Base-by-base conservation (phyloP, 352 stramenopile genomes). In the Globisporangium canariense region DNA sequence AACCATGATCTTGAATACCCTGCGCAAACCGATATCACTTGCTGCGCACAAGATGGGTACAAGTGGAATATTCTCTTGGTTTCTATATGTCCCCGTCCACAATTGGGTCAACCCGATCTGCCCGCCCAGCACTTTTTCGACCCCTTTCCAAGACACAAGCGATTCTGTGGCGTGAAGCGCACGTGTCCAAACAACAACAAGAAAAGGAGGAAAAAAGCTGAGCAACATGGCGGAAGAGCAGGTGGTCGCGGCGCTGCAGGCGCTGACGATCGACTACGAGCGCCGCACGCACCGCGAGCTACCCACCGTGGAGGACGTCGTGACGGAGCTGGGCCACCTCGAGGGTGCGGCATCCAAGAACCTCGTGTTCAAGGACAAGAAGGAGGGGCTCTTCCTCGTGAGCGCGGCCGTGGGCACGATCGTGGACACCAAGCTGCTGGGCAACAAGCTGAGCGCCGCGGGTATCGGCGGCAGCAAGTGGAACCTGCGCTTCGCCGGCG, bases 291-390 rank as follows among this genome's bases (percentile, higher is more conserved):
- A 94, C 70, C 71, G 73, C 40, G 74, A 76, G 64, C 49, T 91
- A 20, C 83, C 85, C 47, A 92, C 86, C 13, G 83, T 85, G 9
- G 86, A 92, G 50, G 86, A 92, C 45, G 68, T 92, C 58, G 69
- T 88, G 10, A 69, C 75, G 7, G 83, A 85, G 59, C 64, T 94
- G 25, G 73, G 80, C 32, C 91, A 97, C 60, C 76, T 98, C n/a
- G 76, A 86, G 2, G 87, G 88, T 22, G 76, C 82, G 50, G 73
- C 90, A 40, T 98, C 94, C 32, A 99, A 99, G 82, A 99, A 99
- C 74, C 78, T 99, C 30, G 95, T 99, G 66, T 96, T 99, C 64
- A 97, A 96, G 72, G 97, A 99, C 77, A 99, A 99, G 77, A 99
- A 99, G 75, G 89, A 98, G 70, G 96, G 96, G 0, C 66, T 98